Evolutionary conservation across 306 rosid genomes (phyloP).

Genomic region (Inga leiocalycina): DNA sequence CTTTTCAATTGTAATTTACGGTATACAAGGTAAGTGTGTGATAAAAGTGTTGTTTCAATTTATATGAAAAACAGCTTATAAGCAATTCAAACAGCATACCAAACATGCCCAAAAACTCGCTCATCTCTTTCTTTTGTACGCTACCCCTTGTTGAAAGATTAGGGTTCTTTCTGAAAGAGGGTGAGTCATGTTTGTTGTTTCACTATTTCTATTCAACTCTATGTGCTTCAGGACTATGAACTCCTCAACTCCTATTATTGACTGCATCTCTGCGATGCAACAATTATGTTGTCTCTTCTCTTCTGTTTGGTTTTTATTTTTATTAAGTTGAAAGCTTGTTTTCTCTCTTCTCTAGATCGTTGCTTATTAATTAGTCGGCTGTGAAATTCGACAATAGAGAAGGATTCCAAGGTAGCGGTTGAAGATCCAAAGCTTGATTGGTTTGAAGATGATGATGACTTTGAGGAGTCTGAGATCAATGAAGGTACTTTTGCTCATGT

Average conservation of each 20-base stretch:
- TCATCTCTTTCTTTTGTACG: background rate
- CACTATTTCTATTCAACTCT: background rate
- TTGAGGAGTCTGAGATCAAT: slow-evolving; percentile 46
- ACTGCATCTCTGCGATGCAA: background rate
- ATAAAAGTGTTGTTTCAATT: no score
- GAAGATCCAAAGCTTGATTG: slow-evolving; percentile 47
- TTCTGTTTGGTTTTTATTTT: background rate
- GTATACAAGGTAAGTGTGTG: no score
- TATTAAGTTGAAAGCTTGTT: background rate
- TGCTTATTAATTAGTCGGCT: background rate
- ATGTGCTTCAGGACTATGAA: background rate
- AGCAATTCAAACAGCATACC: no score
- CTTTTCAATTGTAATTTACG: no score
- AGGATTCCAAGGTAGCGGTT: slow-evolving; percentile 39
- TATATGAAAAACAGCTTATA: no score
- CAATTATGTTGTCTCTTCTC: background rate
- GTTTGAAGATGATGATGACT: slow-evolving; percentile 50
- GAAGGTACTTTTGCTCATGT: slow-evolving; percentile 33
- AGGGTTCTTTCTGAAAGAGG: slow-evolving; percentile 6
- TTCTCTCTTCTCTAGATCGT: background rate
- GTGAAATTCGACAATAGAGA: slow-evolving; percentile 29
- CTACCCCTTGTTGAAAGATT: background rate
- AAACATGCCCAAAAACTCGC: no score
- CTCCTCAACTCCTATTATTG: background rate
- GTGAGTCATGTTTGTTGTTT: background rate